Conservation (phyloP, 805 yeast genomes). For the Candida montana region DNA sequence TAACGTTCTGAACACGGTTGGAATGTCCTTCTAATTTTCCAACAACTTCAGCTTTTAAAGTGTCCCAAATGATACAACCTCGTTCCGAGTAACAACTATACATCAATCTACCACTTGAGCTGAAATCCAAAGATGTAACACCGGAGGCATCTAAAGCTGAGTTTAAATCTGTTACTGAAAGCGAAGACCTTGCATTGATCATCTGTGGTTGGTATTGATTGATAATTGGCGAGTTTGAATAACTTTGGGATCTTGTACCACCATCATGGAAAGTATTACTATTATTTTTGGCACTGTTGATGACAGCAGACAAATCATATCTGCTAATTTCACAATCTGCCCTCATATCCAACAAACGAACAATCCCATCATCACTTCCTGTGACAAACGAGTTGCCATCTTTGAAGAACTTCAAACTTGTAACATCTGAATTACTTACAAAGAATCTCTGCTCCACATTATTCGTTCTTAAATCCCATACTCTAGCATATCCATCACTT, state of each 20-base stretch:
- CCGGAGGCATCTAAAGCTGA: constrained; percentile 53
- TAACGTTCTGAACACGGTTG: constrained; percentile 57
- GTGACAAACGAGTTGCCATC: constrained; percentile 65
- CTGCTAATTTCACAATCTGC: constrained; percentile 62
- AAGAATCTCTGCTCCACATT: constrained; percentile 45
- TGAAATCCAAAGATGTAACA: constrained; percentile 65
- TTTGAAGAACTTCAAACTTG: constrained; percentile 56
- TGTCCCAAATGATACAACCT: constrained; percentile 76
- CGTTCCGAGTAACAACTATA: constrained; percentile 72
- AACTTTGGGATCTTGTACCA: constrained; percentile 2
- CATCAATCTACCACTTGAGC: constrained; percentile 68
- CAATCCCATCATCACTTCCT: constrained; percentile 75
- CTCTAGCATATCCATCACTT: constrained; percentile 60
- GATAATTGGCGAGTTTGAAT: constrained; percentile 10
- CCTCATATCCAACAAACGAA: constrained; percentile 69
- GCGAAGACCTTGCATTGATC: constrained; percentile 20
- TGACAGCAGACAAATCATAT: constrained; percentile 32
- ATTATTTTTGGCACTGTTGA: constrained; percentile 5
- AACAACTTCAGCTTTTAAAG: constrained; percentile 55
- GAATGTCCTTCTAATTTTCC: constrained; percentile 64
- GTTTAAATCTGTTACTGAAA: constrained; percentile 20
- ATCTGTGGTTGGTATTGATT: constrained; percentile 7
- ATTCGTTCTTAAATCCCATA: constrained; percentile 58
- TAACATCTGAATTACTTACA: constrained; percentile 61
- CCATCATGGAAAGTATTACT: constrained; percentile 14